Conservation (phyloP, 129 eudicot species). For the Centaurea solstitialis region DNA sequence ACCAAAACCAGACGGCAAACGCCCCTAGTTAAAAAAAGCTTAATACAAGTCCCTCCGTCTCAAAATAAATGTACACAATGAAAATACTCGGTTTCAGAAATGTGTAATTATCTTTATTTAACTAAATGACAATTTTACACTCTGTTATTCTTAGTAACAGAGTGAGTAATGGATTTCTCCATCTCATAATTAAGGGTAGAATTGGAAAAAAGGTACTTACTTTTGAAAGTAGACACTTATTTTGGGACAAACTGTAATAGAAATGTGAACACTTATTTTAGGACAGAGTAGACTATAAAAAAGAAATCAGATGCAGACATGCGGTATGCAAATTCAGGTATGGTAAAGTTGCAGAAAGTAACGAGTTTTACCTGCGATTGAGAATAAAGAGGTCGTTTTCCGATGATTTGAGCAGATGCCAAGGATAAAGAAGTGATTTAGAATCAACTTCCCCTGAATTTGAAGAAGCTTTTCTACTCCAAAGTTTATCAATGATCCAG, state of each 20-base stretch:
- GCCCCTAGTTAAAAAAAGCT: not conserved
- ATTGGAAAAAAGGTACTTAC: not conserved
- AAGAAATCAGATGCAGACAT: not conserved
- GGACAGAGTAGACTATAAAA: too few species aligned
- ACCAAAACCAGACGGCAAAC: too few species aligned
- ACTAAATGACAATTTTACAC: not conserved
- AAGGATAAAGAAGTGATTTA: constrained; percentile 64
- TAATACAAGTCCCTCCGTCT: not conserved
- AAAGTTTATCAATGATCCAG: constrained; percentile 69
- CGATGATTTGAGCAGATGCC: constrained; percentile 74
- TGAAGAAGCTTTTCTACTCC: constrained; percentile 42
- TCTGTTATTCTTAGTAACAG: not conserved
- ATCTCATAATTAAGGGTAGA: not conserved
- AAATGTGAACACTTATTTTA: not conserved
- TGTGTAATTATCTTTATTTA: not conserved
- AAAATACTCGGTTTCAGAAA: not conserved
- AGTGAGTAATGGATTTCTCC: not conserved
- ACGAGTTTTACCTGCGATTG: constrained; percentile 62
- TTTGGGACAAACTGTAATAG: not conserved
- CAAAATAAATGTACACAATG: not conserved
- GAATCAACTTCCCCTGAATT: constrained; percentile 54
- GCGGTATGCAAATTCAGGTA: not conserved
- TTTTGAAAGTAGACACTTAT: not conserved
- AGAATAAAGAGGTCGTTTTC: constrained; percentile 56
- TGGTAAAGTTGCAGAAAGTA: not conserved